Evolutionary conservation across 2,329 filamentous ascomycete genomes (phyloP).

Genomic region (Diaporthe batatas): DNA sequence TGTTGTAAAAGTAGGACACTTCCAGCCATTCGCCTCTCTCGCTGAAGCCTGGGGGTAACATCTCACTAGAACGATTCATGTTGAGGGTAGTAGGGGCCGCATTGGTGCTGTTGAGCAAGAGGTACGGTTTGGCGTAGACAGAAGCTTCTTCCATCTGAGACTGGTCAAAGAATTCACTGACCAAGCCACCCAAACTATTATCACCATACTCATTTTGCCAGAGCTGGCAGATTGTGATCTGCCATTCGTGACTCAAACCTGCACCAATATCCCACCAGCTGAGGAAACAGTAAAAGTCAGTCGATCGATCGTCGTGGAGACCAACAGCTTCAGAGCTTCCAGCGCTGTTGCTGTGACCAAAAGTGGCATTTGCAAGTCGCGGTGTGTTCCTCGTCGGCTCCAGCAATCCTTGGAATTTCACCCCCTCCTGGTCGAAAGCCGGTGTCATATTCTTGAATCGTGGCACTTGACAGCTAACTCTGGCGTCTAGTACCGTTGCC

Average conservation of each 20-base stretch:
- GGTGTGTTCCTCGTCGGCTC: not conserved
- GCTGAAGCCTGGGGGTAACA: too few relatives aligned
- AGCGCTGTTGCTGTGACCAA: not conserved
- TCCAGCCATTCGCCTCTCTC: slow-evolving; percentile 13
- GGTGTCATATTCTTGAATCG: not conserved
- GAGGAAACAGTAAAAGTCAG: not conserved
- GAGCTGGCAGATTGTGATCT: not conserved
- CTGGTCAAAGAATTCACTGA: slow-evolving; percentile 2
- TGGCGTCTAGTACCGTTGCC: not conserved
- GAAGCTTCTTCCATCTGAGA: not conserved
- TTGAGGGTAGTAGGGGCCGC: too few relatives aligned
- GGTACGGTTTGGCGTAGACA: not conserved
- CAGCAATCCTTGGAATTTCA: not conserved
- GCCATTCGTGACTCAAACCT: not conserved
- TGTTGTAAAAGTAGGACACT: not conserved
- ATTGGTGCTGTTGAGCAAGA: not conserved
- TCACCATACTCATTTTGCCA: accelerated
- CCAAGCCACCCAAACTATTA: not conserved
- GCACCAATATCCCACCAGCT: too few relatives aligned
- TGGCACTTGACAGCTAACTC: slow-evolving; percentile 6
- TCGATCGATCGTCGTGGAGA: not conserved
- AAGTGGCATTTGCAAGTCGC: not conserved
- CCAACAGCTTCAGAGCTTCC: not conserved
- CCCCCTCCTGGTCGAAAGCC: too few relatives aligned
- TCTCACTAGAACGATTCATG: too few relatives aligned